Base-by-base conservation (phyloP, 2,329 filamentous ascomycete genomes). In the Dothideomycetes sp. region DNA sequence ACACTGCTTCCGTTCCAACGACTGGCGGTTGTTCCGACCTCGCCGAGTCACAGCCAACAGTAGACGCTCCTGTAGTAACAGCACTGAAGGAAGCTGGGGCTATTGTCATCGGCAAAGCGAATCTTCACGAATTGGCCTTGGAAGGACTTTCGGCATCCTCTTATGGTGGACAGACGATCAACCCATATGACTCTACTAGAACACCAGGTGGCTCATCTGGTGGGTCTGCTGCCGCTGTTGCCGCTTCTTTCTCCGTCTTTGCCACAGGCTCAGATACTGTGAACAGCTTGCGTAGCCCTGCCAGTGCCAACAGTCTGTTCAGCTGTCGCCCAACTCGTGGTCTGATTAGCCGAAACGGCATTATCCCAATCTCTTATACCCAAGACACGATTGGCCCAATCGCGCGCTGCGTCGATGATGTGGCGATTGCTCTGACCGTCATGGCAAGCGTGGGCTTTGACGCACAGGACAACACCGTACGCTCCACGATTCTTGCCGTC, bases 121-220 rank as follows among this genome's bases (percentile, higher is more conserved):
- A 56, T 34, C 55, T 80, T 17, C 76, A 81, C 47, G 76, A 80
- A 53, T 61, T 81, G 37, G 77, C 77, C 0, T 59, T 81, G 0
- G 76, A 81, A 49, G 78, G 77, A 0, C 61, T 80, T 30, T 71
- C 69, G 1, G 74, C 78, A 2, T 80, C 75, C 0, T 79, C 73
- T 0, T 52, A 78, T 0, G 76, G 75, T 10, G 77, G 78, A 0
- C 78, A 82, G 55, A 79, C 77, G 0, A 53, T 73, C 44, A 81
- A 81, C 52, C 76, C 78, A 0, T 84, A 85, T 47, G 77, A 84
- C 52, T 54, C 62, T 2, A 67, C 65, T 0, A 69, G 81, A n/a
- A 81, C 77, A 0, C 77, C 77, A 0, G 78, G 77, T 3, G 22
- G 77, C 1, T 77, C 71, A 33, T 78, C 73, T 19, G 77, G 77